Conservation (phyloP, 495 filamentous ascomycete genomes). For the Penicillium egyptiacum region DNA sequence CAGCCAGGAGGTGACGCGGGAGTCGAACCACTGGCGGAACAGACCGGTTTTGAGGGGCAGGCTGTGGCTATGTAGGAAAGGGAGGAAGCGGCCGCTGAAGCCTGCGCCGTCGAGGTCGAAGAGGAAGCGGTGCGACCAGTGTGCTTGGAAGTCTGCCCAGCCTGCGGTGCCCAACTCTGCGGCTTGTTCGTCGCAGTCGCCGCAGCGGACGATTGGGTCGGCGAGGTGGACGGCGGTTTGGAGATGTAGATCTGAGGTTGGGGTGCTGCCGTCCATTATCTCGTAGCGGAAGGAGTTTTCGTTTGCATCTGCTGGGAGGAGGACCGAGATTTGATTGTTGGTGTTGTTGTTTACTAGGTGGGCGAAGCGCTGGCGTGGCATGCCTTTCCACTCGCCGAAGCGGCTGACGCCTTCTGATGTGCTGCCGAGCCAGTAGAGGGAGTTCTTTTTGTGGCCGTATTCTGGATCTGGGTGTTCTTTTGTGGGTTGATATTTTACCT, state of each 20-base stretch:
- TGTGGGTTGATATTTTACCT: conserved; percentile 43
- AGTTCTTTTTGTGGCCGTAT: conserved; percentile 44
- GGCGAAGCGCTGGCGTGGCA: conserved; percentile 57
- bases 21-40: conserved; percentile 75
- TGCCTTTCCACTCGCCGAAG: conserved; percentile 56
- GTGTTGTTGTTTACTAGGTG: conserved; percentile 57
- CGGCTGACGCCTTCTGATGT: conserved; percentile 59
- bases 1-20: conserved; percentile 67
- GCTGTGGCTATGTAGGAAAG: conserved; percentile 60
- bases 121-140: conserved; percentile 64
- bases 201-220: conserved; percentile 54
- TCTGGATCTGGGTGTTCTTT: conserved; percentile 38
- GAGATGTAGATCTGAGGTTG: conserved; percentile 28
- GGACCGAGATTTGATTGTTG: conserved; percentile 39
- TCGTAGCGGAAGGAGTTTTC: conserved; percentile 37
- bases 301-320: conserved; percentile 35
- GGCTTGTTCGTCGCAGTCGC: conserved; percentile 53
- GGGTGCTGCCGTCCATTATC: conserved; percentile 36
- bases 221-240: conserved; percentile 48
- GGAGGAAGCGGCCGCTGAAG: conserved; percentile 61
- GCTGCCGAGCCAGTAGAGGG: conserved; percentile 54
- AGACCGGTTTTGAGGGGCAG: conserved; percentile 64
- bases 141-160: conserved; percentile 53
- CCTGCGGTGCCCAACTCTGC: conserved; percentile 50
- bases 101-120: conserved; percentile 71